phyloP scores from a whole-genome alignment of 2,329 filamentous ascomycete species.

The Microsporum canis region DNA sequence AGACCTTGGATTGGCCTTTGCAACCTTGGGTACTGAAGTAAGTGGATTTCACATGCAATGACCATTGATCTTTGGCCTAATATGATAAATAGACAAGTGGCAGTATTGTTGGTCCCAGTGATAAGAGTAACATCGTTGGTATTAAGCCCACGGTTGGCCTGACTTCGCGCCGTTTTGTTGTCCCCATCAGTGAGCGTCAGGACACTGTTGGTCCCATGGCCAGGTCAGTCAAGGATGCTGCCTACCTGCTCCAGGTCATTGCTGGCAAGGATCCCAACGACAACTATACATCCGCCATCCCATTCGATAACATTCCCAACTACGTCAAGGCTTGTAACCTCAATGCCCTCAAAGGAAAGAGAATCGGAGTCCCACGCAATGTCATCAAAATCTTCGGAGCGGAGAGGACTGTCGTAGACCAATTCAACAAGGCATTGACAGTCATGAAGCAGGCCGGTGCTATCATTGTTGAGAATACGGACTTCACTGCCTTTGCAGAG shows the following conservation, averaged over 20 bases:
- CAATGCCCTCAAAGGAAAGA: conserved; percentile 43
- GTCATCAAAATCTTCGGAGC: conserved; percentile 29
- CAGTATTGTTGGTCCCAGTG: conserved; percentile 48
- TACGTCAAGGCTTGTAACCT: conserved; percentile 50
- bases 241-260: conserved; percentile 48
- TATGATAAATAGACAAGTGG: conserved; percentile 40
- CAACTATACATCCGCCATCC: conserved; percentile 50
- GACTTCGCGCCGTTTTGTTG: conserved; percentile 47
- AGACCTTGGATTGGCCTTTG: conserved; percentile 49
- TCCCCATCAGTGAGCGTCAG: conserved; percentile 50
- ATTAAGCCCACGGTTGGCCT: conserved; percentile 58
- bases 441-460: conserved; percentile 47
- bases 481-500: conserved; percentile 44
- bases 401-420: conserved; percentile 31
- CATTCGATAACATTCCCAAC: conserved; percentile 43
- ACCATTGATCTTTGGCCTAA: not conserved
- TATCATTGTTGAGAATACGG: conserved; percentile 47
- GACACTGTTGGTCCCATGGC: conserved; percentile 49
- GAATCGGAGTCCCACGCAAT: conserved; percentile 55
- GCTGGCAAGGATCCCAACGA: conserved; percentile 42
- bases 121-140: conserved; percentile 51
- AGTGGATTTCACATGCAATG: not conserved
- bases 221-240: conserved; percentile 48
- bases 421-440: conserved; percentile 46
- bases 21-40: conserved; percentile 49